Conservation (phyloP, 192 early-diverging fungal species). For the Pilaira anomala region DNA sequence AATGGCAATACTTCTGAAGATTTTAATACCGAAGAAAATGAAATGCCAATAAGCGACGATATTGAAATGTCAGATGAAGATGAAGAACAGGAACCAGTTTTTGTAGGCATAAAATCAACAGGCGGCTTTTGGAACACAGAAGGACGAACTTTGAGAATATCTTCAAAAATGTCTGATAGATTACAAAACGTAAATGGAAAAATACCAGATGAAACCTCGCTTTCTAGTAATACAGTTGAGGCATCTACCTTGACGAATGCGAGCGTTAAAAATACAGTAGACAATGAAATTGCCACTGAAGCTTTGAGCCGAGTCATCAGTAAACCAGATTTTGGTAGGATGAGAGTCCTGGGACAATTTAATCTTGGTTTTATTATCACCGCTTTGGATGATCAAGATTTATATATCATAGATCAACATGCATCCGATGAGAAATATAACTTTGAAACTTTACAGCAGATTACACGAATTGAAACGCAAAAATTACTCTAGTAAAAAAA, state of each 20-base stretch:
- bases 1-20: no score
- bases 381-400: slow-evolving; percentile 59
- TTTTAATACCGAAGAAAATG: no score
- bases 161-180: no score
- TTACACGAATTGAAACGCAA: slow-evolving; percentile 61
- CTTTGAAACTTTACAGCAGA: slow-evolving; percentile 79
- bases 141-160: neutral
- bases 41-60: no score
- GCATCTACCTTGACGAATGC: slow-evolving; percentile 20
- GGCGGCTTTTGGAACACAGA: neutral
- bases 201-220: no score
- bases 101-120: no score
- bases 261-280: slow-evolving; percentile 39
- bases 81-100: no score
- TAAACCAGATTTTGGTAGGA: slow-evolving; percentile 78
- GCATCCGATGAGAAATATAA: slow-evolving; percentile 98
- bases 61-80: no score
- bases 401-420: slow-evolving; percentile 98
- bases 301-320: slow-evolving; percentile 55
- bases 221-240: neutral
- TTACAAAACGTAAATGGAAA: no score
- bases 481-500: slow-evolving; percentile 56
- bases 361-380: slow-evolving; percentile 94
- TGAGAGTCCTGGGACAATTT: slow-evolving; percentile 93
- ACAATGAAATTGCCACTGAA: slow-evolving; percentile 45